These are phyloP conservation scores for Penicillium herquei DNA, from an alignment of 495 filamentous ascomycete species.

Conservation along the genomic window DNA sequence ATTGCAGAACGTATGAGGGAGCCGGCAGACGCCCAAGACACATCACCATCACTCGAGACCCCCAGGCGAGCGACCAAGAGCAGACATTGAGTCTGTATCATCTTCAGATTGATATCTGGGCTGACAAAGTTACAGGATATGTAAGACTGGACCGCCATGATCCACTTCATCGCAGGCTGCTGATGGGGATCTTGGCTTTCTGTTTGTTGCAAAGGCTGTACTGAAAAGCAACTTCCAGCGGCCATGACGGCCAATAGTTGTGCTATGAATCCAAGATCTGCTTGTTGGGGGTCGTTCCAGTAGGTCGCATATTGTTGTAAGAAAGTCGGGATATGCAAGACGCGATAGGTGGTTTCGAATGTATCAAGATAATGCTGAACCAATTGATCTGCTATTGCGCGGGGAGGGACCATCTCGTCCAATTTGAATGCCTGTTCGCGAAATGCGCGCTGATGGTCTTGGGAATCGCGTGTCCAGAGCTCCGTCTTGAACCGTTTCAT, in stretches of 20 bases:
- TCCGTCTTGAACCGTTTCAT: slow-evolving; percentile 35
- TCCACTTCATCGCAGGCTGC: slow-evolving; percentile 45
- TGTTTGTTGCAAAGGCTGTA: slow-evolving; percentile 13
- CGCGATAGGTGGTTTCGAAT: slow-evolving; percentile 56
- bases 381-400: slow-evolving; percentile 49
- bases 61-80: slow-evolving; percentile 52
- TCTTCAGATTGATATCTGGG: slow-evolving; percentile 46
- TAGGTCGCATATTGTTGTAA: slow-evolving; percentile 49
- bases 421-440: slow-evolving; percentile 40
- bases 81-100: slow-evolving; percentile 56
- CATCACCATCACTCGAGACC: slow-evolving; percentile 49
- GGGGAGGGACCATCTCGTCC: slow-evolving; percentile 47
- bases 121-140: slow-evolving; percentile 53
- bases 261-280: slow-evolving; percentile 36
- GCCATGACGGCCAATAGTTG: slow-evolving; percentile 55
- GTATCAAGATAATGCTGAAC: slow-evolving; percentile 54
- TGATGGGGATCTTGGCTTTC: slow-evolving; percentile 25
- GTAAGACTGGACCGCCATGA: slow-evolving; percentile 57
- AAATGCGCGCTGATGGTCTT: slow-evolving; percentile 36
- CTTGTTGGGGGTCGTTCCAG: slow-evolving; percentile 41
- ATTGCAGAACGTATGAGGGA: slow-evolving; percentile 55
- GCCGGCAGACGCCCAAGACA: slow-evolving; percentile 56
- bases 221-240: slow-evolving; percentile 50
- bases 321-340: slow-evolving; percentile 59
- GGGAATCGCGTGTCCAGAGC: slow-evolving; percentile 33